A percentile compares a stretch with the other conserved stretches of the same genome.
Evolutionary conservation across 2,329 filamentous ascomycete species (phyloP).

Genomic region (Trichophyton rubrum): DNA sequence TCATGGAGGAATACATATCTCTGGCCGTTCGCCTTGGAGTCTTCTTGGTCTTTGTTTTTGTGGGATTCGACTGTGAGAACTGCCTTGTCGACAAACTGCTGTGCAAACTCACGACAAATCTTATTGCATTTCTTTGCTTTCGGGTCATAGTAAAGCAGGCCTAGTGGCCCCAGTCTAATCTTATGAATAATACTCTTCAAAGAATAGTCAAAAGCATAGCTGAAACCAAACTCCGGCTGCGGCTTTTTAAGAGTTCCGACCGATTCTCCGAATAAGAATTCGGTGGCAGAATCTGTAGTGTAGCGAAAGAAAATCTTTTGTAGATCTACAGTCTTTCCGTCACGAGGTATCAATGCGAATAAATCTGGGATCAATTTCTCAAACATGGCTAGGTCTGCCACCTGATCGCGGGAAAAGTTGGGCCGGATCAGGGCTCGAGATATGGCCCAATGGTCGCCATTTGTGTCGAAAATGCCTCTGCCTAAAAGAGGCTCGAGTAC

Average conservation of each 20-base stretch:
- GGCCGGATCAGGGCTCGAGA: neutral
- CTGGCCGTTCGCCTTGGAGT: constrained; percentile 54
- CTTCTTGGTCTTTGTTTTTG: constrained; percentile 53
- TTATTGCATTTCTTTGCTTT: constrained; percentile 13
- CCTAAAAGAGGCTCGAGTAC: neutral
- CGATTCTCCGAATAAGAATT: constrained; percentile 62
- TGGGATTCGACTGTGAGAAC: constrained; percentile 32
- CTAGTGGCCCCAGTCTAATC: constrained; percentile 5
- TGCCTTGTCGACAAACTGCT: constrained; percentile 13
- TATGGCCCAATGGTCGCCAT: neutral
- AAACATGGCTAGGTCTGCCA: neutral
- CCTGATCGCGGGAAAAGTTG: neutral
- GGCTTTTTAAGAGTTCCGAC: constrained; percentile 43
- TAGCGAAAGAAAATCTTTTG: constrained; percentile 52
- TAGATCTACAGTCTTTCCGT: constrained; percentile 37
- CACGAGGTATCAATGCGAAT: neutral
- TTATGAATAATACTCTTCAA: constrained; percentile 35
- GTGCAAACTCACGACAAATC: constrained; percentile 11
- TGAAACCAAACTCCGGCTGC: constrained; percentile 7
- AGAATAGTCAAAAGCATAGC: constrained; percentile 20
- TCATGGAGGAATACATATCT: constrained; percentile 54
- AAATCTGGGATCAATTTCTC: neutral
- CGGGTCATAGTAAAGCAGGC: constrained; percentile 11
- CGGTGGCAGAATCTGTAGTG: constrained; percentile 64
- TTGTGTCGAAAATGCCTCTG: neutral